Evolutionary conservation across 2,329 filamentous ascomycete species (phyloP).

Genomic region (Fusarium kyushuense): DNA sequence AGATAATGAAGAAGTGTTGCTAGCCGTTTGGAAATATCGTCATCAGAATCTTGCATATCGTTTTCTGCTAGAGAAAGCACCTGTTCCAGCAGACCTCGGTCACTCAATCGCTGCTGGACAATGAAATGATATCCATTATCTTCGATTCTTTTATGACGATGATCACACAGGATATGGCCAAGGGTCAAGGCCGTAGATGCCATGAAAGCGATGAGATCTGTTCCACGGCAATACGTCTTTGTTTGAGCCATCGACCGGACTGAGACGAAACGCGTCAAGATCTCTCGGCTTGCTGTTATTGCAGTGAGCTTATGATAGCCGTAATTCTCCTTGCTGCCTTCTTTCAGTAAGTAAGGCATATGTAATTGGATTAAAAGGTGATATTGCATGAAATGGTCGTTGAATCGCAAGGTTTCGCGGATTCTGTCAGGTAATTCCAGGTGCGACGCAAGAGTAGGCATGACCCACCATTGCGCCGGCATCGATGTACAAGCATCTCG

Average conservation of each 20-base stretch:
- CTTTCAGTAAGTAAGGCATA: conserved; percentile 64
- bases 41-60: conserved; percentile 50
- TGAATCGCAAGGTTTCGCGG: conserved; percentile 50
- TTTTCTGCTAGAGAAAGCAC: conserved; percentile 54
- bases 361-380: conserved; percentile 65
- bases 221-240: conserved; percentile 58
- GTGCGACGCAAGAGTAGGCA: conserved; percentile 41
- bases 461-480: conserved; percentile 62
- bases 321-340: conserved; percentile 52
- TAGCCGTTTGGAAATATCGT: conserved; percentile 56
- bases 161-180: conserved; percentile 57
- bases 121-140: conserved; percentile 49
- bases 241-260: conserved; percentile 57
- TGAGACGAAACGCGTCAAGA: conserved; percentile 60
- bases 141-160: conserved; percentile 33
- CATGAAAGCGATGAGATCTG: conserved; percentile 64
- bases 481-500: conserved; percentile 57
- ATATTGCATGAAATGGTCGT: conserved; percentile 64
- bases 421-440: conserved; percentile 35
- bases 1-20: conserved; percentile 57
- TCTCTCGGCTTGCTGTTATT: conserved; percentile 62
- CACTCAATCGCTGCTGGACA: conserved; percentile 56
- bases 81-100: conserved; percentile 57
- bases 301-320: conserved; percentile 61
- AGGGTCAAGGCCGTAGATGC: conserved; percentile 63